phyloP scores from a whole-genome alignment of 2,329 filamentous ascomycete species.

The Botrytis porri region DNA sequence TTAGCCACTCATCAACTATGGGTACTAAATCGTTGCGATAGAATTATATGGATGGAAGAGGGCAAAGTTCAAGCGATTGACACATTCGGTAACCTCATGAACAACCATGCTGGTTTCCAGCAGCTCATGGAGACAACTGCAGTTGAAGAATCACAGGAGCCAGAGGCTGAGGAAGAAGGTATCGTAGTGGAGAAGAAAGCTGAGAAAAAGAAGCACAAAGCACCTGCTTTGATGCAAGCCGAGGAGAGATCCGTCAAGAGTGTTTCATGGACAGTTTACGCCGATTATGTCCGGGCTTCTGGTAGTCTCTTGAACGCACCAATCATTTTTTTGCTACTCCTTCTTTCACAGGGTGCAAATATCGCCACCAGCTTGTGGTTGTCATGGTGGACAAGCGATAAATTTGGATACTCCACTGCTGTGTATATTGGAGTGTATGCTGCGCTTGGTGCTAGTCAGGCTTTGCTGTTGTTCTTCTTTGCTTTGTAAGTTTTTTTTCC shows the following conservation, averaged over 20 bases:
- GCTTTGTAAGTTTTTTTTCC: slow-evolving; percentile 51
- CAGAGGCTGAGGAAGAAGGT: slow-evolving; percentile 47
- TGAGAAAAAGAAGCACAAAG: slow-evolving; percentile 50
- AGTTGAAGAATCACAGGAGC: slow-evolving; percentile 60
- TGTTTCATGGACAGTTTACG: slow-evolving; percentile 62
- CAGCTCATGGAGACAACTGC: slow-evolving; percentile 81
- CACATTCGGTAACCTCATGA: slow-evolving; percentile 86
- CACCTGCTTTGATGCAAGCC: slow-evolving; percentile 66
- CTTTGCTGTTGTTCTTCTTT: slow-evolving; percentile 75
- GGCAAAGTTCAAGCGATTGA: slow-evolving; percentile 82
- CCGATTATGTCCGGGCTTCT: slow-evolving; percentile 61
- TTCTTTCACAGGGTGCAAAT: slow-evolving; percentile 72
- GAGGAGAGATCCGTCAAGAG: slow-evolving; percentile 62
- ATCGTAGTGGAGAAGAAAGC: slow-evolving; percentile 47
- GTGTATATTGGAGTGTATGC: slow-evolving; percentile 72
- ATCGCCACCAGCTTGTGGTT: slow-evolving; percentile 84
- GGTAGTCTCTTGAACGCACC: slow-evolving; percentile 57
- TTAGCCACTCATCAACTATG: slow-evolving; percentile 94
- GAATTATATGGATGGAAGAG: slow-evolving; percentile 89
- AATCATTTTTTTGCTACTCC: slow-evolving; percentile 52
- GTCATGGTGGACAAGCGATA: slow-evolving; percentile 25
- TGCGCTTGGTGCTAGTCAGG: slow-evolving; percentile 68
- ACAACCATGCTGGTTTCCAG: slow-evolving; percentile 71
- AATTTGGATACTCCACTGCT: slow-evolving; percentile 64
- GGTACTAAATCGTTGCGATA: slow-evolving; percentile 84